Percentiles rank a stretch among this genome's conserved stretches.
Evolutionary conservation across 75 land plant species (phyloP).

Genomic region (Pinus albicaulis): DNA sequence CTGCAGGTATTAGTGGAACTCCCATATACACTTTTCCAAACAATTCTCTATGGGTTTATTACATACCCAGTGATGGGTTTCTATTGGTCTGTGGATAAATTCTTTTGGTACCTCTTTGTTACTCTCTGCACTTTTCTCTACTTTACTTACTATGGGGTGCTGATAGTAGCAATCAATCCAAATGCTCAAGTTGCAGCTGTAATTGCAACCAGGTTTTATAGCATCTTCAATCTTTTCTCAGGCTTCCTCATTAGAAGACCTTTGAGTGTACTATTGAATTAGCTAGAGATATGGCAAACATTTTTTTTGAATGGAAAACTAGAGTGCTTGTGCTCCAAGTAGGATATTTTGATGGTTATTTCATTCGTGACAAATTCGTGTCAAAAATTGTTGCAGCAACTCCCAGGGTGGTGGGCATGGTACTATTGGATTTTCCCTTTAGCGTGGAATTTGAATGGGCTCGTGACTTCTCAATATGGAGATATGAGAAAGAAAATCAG

Average conservation of each 20-base stretch:
- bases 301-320: too few relatives aligned
- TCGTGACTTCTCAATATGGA: conserved; percentile 64
- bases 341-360: background rate
- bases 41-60: conserved; percentile 37
- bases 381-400: conserved; percentile 31
- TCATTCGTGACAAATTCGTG: background rate
- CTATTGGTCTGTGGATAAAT: conserved; percentile 43
- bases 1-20: conserved; percentile 54
- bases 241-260: conserved; percentile 70
- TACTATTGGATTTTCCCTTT: conserved; percentile 67
- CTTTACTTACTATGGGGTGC: conserved; percentile 69
- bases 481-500: conserved; percentile 28
- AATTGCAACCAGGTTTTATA: conserved; percentile 39
- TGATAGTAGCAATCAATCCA: conserved; percentile 54
- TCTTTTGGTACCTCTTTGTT: conserved; percentile 58
- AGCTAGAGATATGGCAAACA: background rate
- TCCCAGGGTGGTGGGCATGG: conserved; percentile 80
- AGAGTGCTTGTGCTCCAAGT: background rate
- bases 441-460: conserved; percentile 66
- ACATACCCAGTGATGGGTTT: conserved; percentile 60
- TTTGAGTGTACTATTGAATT: conserved; percentile 18
- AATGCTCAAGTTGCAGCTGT: conserved; percentile 55
- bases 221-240: conserved; percentile 63
- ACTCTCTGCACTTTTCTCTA: conserved; percentile 56
- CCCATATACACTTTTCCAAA: conserved; percentile 50